A percentile compares a stretch with the other conserved stretches of the same genome.
phyloP scores from a whole-genome alignment of 2,329 filamentous ascomycete genomes.

The Xylariales sp. region DNA sequence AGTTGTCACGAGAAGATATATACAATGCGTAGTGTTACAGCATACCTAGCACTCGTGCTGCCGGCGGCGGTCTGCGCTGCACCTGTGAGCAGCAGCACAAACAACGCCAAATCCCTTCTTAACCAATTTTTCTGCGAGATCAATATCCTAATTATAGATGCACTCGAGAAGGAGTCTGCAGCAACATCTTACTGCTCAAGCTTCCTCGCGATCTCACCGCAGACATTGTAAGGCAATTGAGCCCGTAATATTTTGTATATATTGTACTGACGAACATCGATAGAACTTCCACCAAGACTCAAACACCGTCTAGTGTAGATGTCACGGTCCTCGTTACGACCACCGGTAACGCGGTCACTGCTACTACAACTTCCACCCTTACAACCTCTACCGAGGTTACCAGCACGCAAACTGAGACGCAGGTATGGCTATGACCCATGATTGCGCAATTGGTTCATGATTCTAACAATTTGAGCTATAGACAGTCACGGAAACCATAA shows the following conservation, averaged over 20 bases:
- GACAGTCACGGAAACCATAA: conserved; percentile 4
- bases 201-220: conserved; percentile 4
- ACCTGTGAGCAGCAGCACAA: background rate
- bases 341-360: conserved; percentile 3
- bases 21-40: no score
- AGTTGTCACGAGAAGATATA: no score
- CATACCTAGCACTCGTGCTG: conserved; percentile 1
- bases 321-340: conserved; percentile 7
- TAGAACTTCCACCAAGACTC: conserved; percentile 4
- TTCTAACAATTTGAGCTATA: conserved; percentile 1
- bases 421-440: background rate
- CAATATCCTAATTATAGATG: conserved; percentile 7
- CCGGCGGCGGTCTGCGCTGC: conserved; percentile 3
- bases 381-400: background rate
- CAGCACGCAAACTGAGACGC: background rate
- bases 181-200: conserved; percentile 10
- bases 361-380: background rate
- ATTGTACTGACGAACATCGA: background rate
- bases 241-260: background rate
- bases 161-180: conserved; percentile 5
- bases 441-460: background rate
- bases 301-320: conserved; percentile 1
- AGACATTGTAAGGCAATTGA: conserved; percentile 1
- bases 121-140: conserved; percentile 9
- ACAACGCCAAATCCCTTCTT: background rate